A percentile compares a stretch with the other conserved stretches of the same genome.
Evolutionary conservation across 768 basidiomycete genomes (phyloP).

Genomic region (Pleurotus citrinopileatus): DNA sequence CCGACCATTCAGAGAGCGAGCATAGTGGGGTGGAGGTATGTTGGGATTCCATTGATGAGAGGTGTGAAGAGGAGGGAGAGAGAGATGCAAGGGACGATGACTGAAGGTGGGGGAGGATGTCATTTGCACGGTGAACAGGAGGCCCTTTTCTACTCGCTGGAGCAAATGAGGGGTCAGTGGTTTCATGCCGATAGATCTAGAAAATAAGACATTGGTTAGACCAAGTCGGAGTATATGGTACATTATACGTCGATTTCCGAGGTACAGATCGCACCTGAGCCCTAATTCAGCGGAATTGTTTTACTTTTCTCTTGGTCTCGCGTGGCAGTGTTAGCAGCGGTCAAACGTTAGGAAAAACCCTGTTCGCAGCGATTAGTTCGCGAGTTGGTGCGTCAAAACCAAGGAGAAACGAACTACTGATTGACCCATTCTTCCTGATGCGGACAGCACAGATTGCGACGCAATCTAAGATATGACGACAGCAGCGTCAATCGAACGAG

Average conservation of each 20-base stretch:
- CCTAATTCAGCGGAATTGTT: conserved; percentile 9
- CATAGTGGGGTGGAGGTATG: conserved; percentile 23
- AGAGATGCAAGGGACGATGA: background rate
- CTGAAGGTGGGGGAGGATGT: background rate
- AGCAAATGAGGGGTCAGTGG: background rate
- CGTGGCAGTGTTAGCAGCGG: conserved; percentile 3
- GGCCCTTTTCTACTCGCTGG: conserved; percentile 9
- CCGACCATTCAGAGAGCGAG: conserved; percentile 49
- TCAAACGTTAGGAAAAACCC: background rate
- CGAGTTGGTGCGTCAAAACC: conserved; percentile 9
- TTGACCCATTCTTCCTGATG: conserved; percentile 10
- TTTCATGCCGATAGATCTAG: conserved; percentile 7
- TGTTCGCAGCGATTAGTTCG: conserved; percentile 11
- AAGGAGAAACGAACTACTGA: conserved; percentile 10
- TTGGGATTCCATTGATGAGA: conserved; percentile 12
- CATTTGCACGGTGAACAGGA: background rate
- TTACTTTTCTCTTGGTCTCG: background rate
- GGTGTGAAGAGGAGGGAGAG: conserved; percentile 3
- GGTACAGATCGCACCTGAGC: conserved; percentile 6
- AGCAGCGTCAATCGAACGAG: background rate
- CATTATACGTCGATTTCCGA: conserved; percentile 9
- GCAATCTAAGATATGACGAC: conserved; percentile 7
- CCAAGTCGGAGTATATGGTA: conserved; percentile 6
- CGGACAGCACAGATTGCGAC: background rate
- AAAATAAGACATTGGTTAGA: conserved; percentile 4